Percentiles rank a stretch among this genome's conserved stretches.
These are phyloP conservation scores for Eucommia ulmoides DNA, from an alignment of 257 asterid species.

Conservation along the genomic window DNA sequence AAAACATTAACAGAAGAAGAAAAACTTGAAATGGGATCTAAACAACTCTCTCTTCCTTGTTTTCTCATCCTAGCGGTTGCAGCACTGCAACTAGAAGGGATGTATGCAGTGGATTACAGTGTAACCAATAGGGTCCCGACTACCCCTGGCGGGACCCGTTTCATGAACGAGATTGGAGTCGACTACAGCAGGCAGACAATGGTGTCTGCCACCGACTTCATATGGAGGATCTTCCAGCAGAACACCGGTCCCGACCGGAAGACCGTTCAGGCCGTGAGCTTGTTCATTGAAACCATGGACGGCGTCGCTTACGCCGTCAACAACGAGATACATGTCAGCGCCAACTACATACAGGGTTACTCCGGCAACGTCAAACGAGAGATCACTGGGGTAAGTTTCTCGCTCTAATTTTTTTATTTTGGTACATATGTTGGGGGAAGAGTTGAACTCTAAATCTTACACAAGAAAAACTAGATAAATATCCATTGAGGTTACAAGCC, in stretches of 20 bases:
- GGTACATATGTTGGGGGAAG: too few species aligned
- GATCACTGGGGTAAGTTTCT: constrained; percentile 45
- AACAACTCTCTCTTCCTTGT: background rate
- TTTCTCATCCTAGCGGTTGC: background rate
- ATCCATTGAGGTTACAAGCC: too few species aligned
- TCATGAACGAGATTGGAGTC: background rate
- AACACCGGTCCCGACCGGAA: background rate
- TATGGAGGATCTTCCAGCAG: background rate
- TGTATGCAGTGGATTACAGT: constrained; percentile 15
- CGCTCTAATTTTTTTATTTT: too few species aligned
- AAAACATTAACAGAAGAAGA: too few species aligned
- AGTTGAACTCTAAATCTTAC: too few species aligned
- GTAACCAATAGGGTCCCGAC: constrained; percentile 11
- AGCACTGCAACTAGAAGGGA: background rate
- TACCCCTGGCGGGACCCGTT: background rate
- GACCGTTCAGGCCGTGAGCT: background rate
- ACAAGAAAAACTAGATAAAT: too few species aligned
- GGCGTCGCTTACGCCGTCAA: background rate
- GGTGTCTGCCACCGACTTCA: background rate
- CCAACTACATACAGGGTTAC: background rate
- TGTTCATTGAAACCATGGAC: background rate
- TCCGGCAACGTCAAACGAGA: constrained; percentile 13
- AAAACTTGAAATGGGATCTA: background rate
- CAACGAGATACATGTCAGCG: background rate
- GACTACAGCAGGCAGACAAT: background rate